Percentiles rank a stretch among this genome's conserved stretches.
Evolutionary conservation across 495 filamentous ascomycete species (phyloP).

Genomic region (Penicillium cosmopolitanum): DNA sequence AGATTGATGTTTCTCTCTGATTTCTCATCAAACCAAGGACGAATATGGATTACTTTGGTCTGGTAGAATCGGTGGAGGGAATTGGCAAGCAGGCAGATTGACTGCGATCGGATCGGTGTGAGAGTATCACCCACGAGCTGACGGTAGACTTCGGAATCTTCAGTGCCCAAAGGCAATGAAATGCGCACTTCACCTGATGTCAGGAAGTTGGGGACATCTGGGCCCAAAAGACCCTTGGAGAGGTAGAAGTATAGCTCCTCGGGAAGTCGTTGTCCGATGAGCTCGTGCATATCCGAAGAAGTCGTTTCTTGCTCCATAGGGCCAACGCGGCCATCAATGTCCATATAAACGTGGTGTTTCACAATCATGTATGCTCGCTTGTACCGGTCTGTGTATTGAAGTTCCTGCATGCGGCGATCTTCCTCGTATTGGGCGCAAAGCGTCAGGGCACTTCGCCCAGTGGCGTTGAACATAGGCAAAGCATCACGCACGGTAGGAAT

Average conservation of each 20-base stretch:
- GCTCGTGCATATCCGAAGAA: conserved; percentile 81
- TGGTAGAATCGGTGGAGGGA: conserved; percentile 80
- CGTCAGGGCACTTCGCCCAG: conserved; percentile 62
- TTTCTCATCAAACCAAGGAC: conserved; percentile 83
- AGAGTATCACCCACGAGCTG: conserved; percentile 74
- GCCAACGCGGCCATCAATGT: conserved; percentile 71
- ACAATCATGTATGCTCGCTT: conserved; percentile 80
- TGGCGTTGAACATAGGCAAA: conserved; percentile 69
- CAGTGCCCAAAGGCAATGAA: conserved; percentile 77
- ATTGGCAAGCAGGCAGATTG: conserved; percentile 75
- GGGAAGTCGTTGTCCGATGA: conserved; percentile 86
- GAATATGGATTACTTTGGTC: conserved; percentile 71
- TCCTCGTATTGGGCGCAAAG: conserved; percentile 73
- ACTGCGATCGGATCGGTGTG: conserved; percentile 69
- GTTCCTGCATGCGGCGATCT: conserved; percentile 67
- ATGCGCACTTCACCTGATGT: conserved; percentile 76
- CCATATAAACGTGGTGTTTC: conserved; percentile 83
- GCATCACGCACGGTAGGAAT: conserved; percentile 64
- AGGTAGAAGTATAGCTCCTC: conserved; percentile 93
- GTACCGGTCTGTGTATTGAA: conserved; percentile 81
- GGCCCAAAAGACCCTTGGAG: conserved; percentile 76
- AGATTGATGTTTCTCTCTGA: conserved; percentile 67
- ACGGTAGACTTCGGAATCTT: conserved; percentile 78
- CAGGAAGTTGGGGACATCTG: conserved; percentile 79
- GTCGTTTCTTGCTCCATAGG: conserved; percentile 69